Base-by-base conservation (phyloP, 2,329 filamentous ascomycete genomes). In the Ophiosphaerella korrae region DNA sequence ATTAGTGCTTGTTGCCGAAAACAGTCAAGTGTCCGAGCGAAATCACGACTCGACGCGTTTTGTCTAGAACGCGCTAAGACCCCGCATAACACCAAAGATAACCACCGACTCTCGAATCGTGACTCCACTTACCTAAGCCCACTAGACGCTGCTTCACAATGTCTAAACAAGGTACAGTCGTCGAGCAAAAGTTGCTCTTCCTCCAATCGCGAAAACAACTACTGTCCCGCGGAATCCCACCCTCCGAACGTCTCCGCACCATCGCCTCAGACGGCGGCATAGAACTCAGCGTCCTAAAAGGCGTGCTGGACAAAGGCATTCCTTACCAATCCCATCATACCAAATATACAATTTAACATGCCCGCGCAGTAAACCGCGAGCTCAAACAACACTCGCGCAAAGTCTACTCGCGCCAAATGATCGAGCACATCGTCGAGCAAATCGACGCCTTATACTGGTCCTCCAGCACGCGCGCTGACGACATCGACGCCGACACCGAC, bases 391-490 rank as follows among this genome's bases (percentile, higher is more conserved):
- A 91, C 68, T 81, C 81, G 26, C 83, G 82, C 32, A 81, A 85
- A 48, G 84, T 85, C 5, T 89, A 89, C 68, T 81, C 85, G 13
- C 82, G 86, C 0, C 85, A 88, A 60, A 86, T 87, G n/a, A 84
- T 82, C 44, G 82, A 87, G 32, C 86, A 89, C 62, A 82, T 90
- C 14, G 87, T 88, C 2, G 87, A 89, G 75, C 88, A 91, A 74
- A 84, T 91, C 36, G 86, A 89, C 71, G 73, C 74, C 41, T 74
- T 88, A 38, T 90, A 90, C 69, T 80, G 81, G 70, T 74, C 77
- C 36, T 74, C 75, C 1, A 79, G 75, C 5, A 76, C 69, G 12
- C 73, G 72, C 18, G 73, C 57, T 7, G 16, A 55, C n/a, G 60
- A 62, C 23, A 51, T 62, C 4, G 53, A 50, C 7, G 44, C 31